Conservation (phyloP, 2,329 filamentous ascomycete species). For the Colletotrichum sp. region DNA sequence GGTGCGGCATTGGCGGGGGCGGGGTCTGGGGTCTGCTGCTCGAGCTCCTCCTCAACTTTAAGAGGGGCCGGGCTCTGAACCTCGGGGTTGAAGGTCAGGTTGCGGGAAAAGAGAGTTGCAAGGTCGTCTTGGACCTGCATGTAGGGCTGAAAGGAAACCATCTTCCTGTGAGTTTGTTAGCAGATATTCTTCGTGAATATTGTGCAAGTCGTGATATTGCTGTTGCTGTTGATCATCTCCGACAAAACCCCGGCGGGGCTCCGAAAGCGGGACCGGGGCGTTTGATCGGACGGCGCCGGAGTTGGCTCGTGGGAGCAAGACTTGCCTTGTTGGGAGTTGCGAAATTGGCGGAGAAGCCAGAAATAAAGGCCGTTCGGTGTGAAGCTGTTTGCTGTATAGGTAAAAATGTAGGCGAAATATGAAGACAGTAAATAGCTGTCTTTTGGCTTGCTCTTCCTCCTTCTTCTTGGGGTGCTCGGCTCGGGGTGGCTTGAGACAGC, state of each 20-base stretch:
- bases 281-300: background rate
- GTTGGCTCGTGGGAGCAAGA: background rate
- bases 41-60: constrained; percentile 35
- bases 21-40: constrained; percentile 27
- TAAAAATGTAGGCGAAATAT: background rate
- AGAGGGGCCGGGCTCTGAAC: constrained; percentile 30
- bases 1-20: constrained; percentile 31
- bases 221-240: background rate
- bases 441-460: background rate
- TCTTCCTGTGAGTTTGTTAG: constrained; percentile 28
- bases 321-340: background rate
- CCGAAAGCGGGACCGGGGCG: background rate
- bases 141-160: constrained; percentile 44
- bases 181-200: background rate
- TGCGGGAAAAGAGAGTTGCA: constrained; percentile 77
- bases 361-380: background rate
- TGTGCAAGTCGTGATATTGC: background rate
- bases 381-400: constrained; percentile 7
- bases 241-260: constrained; percentile 15
- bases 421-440: background rate
- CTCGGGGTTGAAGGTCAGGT: constrained; percentile 68
- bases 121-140: constrained; percentile 82
- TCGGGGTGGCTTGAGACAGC: background rate
- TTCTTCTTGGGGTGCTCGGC: background rate
- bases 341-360: background rate